Evolutionary conservation across 805 yeast species (phyloP).

Genomic region (Candida golubevii): DNA sequence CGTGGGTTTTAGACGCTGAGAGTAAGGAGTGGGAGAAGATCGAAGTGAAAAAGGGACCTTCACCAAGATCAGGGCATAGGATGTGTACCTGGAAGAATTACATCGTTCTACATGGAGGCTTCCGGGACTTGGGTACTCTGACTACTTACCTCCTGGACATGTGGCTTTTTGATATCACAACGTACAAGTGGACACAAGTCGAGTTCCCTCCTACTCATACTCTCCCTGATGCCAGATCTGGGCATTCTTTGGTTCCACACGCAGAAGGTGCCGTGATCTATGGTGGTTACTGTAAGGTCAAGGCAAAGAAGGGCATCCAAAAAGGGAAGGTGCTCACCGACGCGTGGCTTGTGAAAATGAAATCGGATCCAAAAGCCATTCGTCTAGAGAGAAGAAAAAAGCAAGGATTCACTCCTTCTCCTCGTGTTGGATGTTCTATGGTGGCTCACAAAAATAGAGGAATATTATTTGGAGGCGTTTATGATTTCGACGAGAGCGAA

Average conservation of each 20-base stretch:
- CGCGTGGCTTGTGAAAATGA: conserved; percentile 85
- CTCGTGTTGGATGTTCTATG: conserved; percentile 93
- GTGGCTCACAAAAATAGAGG: conserved; percentile 89
- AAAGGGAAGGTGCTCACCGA: conserved; percentile 88
- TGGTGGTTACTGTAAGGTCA: conserved; percentile 94
- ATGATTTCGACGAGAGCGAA: conserved; percentile 91
- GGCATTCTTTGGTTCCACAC: conserved; percentile 79
- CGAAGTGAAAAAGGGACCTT: conserved; percentile 71
- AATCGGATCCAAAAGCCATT: conserved; percentile 67
- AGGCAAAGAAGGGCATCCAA: conserved; percentile 81
- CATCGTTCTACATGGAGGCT: conserved; percentile 84
- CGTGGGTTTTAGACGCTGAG: conserved; percentile 86
- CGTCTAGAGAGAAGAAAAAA: conserved; percentile 89
- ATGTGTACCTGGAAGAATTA: conserved; percentile 90
- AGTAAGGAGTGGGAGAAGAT: conserved; percentile 88
- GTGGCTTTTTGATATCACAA: conserved; percentile 90
- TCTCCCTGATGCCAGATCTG: conserved; percentile 88
- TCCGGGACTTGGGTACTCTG: conserved; percentile 79
- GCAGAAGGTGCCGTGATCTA: conserved; percentile 80
- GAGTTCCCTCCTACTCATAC: conserved; percentile 80
- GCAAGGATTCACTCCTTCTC: conserved; percentile 85
- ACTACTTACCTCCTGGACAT: conserved; percentile 81
- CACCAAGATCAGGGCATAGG: conserved; percentile 89
- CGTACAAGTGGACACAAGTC: conserved; percentile 86
- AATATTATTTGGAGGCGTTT: conserved; percentile 91